Percentiles rank a stretch among this genome's conserved stretches.
Evolutionary conservation across 345 rosid species (phyloP).

Genomic region (Psidium friedrichsthalianum): DNA sequence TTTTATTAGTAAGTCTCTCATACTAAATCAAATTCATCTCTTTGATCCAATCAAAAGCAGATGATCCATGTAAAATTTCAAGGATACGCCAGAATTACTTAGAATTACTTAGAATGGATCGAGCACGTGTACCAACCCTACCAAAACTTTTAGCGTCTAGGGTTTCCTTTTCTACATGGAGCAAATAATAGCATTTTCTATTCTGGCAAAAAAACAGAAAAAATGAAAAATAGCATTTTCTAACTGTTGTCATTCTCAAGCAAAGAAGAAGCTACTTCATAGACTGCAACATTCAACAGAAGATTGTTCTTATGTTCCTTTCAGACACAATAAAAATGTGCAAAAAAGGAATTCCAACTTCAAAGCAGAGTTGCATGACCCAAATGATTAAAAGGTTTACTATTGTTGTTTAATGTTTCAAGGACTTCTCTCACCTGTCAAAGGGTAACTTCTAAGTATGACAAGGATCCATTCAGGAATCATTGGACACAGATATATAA

Average conservation of each 20-base stretch:
- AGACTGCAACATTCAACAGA: neutral
- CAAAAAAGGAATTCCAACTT: neutral
- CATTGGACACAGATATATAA: constrained; percentile 5
- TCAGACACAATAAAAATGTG: neutral
- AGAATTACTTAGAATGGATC: neutral
- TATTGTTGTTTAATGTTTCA: neutral
- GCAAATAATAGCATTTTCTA: neutral
- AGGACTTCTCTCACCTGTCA: neutral
- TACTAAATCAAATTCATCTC: neutral
- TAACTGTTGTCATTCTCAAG: neutral
- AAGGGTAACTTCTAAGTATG: constrained; percentile 42
- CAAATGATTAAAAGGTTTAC: neutral
- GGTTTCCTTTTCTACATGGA: neutral
- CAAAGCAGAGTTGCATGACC: neutral
- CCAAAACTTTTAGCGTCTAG: neutral
- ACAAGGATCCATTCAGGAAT: constrained; percentile 23
- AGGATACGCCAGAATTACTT: neutral
- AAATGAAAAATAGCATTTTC: neutral
- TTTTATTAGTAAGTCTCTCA: neutral
- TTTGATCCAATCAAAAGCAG: neutral
- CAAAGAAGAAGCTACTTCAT: neutral
- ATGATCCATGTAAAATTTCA: neutral
- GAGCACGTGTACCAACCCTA: neutral
- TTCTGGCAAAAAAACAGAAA: neutral
- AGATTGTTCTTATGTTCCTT: neutral